Evolutionary conservation across 2,329 filamentous ascomycete genomes (phyloP).

Genomic region (Talaromyces piceae): DNA sequence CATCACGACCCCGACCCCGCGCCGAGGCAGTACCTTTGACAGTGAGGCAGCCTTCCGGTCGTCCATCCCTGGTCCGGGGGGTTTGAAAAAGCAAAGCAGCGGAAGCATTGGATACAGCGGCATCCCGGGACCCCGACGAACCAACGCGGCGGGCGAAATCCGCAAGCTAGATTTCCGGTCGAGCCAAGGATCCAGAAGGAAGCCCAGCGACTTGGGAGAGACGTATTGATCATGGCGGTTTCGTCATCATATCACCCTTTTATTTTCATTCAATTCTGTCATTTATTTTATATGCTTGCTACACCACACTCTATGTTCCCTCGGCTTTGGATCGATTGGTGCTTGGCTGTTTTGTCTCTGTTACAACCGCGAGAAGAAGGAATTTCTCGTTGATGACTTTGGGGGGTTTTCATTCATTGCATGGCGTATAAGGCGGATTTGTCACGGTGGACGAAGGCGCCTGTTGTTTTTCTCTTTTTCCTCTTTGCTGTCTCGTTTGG

Average conservation of each 20-base stretch:
- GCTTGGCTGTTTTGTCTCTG: background rate
- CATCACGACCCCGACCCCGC: conserved; percentile 13
- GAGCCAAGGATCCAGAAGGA: conserved; percentile 38
- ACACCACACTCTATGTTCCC: background rate
- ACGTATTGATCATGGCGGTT: conserved; percentile 41
- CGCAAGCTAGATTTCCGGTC: conserved; percentile 41
- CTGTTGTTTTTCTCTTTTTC: background rate
- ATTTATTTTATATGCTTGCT: conserved; percentile 8
- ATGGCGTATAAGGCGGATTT: conserved; percentile 10
- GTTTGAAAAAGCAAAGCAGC: conserved; percentile 46
- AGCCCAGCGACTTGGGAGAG: conserved; percentile 49
- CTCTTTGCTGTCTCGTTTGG: background rate
- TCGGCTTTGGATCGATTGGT: background rate
- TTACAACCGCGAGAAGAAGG: background rate
- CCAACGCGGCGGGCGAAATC: conserved; percentile 27
- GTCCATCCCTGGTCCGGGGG: conserved; percentile 44
- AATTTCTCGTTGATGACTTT: conserved; percentile 13
- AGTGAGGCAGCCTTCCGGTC: conserved; percentile 33
- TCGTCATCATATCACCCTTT: background rate
- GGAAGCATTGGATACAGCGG: conserved; percentile 26
- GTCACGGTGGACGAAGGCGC: conserved; percentile 4
- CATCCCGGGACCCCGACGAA: conserved; percentile 34
- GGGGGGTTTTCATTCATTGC: conserved; percentile 7
- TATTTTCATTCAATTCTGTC: conserved; percentile 9
- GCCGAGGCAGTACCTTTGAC: conserved; percentile 35